Conservation (phyloP, 352 stramenopile genomes). For the Elongisporangium anandrum region DNA sequence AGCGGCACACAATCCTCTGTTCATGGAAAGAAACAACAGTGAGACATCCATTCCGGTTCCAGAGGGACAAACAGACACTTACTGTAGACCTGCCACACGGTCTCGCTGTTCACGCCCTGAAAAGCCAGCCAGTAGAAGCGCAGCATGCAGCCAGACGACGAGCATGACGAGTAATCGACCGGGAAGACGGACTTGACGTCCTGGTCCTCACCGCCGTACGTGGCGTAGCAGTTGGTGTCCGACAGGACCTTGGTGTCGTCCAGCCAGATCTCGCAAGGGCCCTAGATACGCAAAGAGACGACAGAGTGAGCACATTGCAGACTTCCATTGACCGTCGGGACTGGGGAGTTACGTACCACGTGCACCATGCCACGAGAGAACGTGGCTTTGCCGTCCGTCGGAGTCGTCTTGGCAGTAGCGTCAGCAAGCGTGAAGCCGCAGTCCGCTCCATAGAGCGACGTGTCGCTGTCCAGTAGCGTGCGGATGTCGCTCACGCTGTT, state of each 20-base stretch:
- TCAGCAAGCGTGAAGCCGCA: slow-evolving; percentile 31
- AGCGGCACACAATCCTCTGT: slow-evolving; percentile 36
- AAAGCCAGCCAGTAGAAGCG: slow-evolving; percentile 41
- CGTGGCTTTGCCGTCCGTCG: slow-evolving; percentile 24
- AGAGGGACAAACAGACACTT: slow-evolving; percentile 6
- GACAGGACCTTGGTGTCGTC: slow-evolving; percentile 29
- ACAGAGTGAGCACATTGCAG: no score
- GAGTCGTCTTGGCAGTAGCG: slow-evolving; percentile 26
- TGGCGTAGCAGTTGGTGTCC: slow-evolving; percentile 24
- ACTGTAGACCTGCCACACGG: slow-evolving; percentile 43
- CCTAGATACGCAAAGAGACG: no score
- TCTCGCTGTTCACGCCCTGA: slow-evolving; percentile 26
- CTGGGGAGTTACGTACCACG: slow-evolving; percentile 2
- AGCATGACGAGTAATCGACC: slow-evolving; percentile 32
- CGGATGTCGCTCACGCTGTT: slow-evolving; percentile 29
- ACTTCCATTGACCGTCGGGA: no score
- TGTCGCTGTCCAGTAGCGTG: slow-evolving; percentile 24
- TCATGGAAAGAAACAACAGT: not conserved
- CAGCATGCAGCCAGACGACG: slow-evolving; percentile 24
- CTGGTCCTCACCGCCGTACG: slow-evolving; percentile 25
- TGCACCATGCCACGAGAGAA: slow-evolving; percentile 29
- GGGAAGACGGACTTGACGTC: slow-evolving; percentile 38
- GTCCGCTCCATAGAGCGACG: slow-evolving; percentile 24
- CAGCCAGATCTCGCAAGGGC: slow-evolving; percentile 33
- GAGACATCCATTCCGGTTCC: slow-evolving; percentile 1